Conservation (phyloP, 129 eudicot genomes). For the Arctium lappa region DNA sequence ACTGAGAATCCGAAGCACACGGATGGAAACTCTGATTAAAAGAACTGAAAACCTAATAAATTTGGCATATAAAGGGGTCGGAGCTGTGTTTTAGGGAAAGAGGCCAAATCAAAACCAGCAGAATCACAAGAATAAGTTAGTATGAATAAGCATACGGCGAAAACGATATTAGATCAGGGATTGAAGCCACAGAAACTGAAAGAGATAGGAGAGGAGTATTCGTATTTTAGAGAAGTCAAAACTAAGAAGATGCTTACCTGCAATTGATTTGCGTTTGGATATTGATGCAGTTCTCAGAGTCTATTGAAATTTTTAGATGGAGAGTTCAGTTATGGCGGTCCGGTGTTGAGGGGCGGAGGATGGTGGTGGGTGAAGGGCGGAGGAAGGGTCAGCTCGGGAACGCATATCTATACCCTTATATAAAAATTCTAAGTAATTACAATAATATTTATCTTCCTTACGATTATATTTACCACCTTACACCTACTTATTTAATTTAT, state of each 20-base stretch:
- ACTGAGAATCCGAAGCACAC: neutral
- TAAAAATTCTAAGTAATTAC: no score
- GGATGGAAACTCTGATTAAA: neutral
- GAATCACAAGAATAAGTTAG: neutral
- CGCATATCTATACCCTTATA: no score
- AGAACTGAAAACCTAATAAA: conserved; percentile 7
- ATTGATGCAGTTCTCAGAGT: neutral
- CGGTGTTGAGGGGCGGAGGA: neutral
- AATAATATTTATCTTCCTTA: no score
- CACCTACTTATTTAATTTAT: no score
- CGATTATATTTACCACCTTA: no score
- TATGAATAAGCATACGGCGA: neutral
- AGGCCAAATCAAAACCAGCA: neutral
- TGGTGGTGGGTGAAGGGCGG: neutral
- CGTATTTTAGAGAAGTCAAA: neutral
- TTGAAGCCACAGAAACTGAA: conserved; percentile 1
- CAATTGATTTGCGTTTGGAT: neutral
- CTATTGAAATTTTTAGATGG: neutral
- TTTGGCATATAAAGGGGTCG: neutral
- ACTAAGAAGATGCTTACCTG: conserved; percentile 9
- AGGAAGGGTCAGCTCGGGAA: neutral
- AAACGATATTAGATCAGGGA: conserved; percentile 2
- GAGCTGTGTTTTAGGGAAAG: neutral
- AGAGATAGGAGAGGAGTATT: neutral
- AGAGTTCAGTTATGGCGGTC: neutral